A percentile compares a stretch with the other conserved stretches of the same genome.
Conservation (phyloP, 495 filamentous ascomycete genomes). For the Annulohypoxylon moriforme region DNA sequence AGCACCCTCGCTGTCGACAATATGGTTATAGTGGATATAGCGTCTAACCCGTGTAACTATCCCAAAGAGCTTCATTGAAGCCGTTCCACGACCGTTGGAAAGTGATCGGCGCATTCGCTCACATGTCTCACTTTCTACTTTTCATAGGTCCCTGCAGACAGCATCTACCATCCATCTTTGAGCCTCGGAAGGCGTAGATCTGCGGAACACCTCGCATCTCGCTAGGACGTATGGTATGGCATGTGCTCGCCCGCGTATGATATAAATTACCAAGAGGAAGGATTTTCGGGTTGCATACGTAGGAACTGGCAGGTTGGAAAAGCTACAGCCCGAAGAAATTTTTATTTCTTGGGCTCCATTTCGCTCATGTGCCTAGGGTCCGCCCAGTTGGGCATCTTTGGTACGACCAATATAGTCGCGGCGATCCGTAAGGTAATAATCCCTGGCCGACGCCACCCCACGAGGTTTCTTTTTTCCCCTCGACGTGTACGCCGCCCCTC, state of each 20-base stretch:
- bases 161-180: neutral
- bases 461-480: neutral
- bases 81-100: neutral
- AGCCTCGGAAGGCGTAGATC: conserved; percentile 3
- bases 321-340: neutral
- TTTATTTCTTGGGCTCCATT: conserved; percentile 9
- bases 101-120: neutral
- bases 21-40: neutral
- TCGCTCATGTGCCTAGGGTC: conserved; percentile 31
- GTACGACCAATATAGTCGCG: conserved; percentile 38
- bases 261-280: conserved; percentile 24
- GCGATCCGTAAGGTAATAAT: conserved; percentile 29
- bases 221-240: conserved; percentile 21
- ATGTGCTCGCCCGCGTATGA: conserved; percentile 18
- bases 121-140: conserved; percentile 13
- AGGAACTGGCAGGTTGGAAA: neutral
- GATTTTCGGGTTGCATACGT: neutral
- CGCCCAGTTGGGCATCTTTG: conserved; percentile 11
- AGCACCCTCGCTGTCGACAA: neutral
- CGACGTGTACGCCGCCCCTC: neutral
- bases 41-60: neutral
- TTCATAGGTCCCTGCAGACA: conserved; percentile 11
- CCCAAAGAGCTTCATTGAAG: neutral
- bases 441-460: conserved; percentile 29
- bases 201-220: conserved; percentile 11